These are phyloP conservation scores for Monascus purpureus DNA, from an alignment of 495 filamentous ascomycete genomes.

Conservation along the genomic window DNA sequence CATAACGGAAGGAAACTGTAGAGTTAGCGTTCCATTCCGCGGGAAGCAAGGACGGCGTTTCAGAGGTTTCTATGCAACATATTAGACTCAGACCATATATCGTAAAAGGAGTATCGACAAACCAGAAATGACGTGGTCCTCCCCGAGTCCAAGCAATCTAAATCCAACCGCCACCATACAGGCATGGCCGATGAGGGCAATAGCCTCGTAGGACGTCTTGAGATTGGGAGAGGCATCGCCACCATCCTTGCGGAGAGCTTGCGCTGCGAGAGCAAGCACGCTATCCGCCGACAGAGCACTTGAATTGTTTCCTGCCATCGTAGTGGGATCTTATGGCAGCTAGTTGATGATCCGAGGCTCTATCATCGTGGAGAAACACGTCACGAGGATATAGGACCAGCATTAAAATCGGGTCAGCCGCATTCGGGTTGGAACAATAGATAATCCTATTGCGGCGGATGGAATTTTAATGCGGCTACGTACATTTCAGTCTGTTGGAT, in stretches of 20 bases:
- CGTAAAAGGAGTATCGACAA: too few relatives aligned
- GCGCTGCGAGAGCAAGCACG: slow-evolving; percentile 20
- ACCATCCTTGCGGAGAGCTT: slow-evolving; percentile 15
- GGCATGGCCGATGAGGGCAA: slow-evolving; percentile 75
- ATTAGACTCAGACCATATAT: too few relatives aligned
- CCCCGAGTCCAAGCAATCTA: slow-evolving; percentile 65
- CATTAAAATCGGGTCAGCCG: too few relatives aligned
- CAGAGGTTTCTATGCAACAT: too few relatives aligned
- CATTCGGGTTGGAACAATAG: too few relatives aligned
- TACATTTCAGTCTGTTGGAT: too few relatives aligned
- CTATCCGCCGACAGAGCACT: slow-evolving; percentile 13
- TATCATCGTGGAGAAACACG: too few relatives aligned
- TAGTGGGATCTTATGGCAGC: slow-evolving; percentile 1
- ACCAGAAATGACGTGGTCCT: slow-evolving; percentile 64
- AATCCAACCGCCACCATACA: slow-evolving; percentile 73
- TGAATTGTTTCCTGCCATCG: slow-evolving; percentile 13
- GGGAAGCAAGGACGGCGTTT: slow-evolving; percentile 44
- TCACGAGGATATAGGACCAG: too few relatives aligned
- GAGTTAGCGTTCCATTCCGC: slow-evolving; percentile 62
- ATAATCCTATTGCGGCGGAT: too few relatives aligned
- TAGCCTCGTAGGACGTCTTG: slow-evolving; percentile 66
- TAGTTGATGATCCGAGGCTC: too few relatives aligned
- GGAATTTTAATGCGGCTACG: too few relatives aligned
- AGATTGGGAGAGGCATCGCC: slow-evolving; percentile 33
- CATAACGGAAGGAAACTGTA: slow-evolving; percentile 70